phyloP scores from a whole-genome alignment of 305 asterid species.

The Ilex paraguariensis region DNA sequence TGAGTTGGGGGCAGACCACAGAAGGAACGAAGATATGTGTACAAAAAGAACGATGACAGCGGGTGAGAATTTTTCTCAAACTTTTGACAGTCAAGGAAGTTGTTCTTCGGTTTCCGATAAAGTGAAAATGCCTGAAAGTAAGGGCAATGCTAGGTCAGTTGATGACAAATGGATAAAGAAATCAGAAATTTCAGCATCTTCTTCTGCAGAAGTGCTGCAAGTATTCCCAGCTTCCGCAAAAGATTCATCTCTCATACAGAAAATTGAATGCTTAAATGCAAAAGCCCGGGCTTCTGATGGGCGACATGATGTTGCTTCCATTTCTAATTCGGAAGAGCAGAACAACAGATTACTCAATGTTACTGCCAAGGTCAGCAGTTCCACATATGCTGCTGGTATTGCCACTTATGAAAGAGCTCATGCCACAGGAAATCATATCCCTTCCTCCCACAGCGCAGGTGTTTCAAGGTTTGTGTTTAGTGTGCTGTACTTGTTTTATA shows the following conservation, averaged over 20 bases:
- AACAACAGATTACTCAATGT: slow-evolving; percentile 29
- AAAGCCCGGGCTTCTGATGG: slow-evolving; percentile 74
- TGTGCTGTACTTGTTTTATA: background rate
- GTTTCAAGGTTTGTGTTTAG: slow-evolving; percentile 46
- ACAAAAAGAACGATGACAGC: slow-evolving; percentile 27
- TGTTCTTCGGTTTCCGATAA: slow-evolving; percentile 31
- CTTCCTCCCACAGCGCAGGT: slow-evolving; percentile 29
- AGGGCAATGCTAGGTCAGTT: slow-evolving; percentile 27
- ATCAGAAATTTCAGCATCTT: slow-evolving; percentile 30
- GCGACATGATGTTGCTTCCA: slow-evolving; percentile 28
- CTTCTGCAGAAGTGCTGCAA: slow-evolving; percentile 35
- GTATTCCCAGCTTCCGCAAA: slow-evolving; percentile 33
- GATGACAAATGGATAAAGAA: slow-evolving; percentile 37
- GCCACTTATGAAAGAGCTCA: slow-evolving; percentile 24
- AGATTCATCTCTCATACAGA: slow-evolving; percentile 64
- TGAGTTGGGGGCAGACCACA: slow-evolving; percentile 85
- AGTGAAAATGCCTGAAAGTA: slow-evolving; percentile 39
- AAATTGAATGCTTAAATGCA: slow-evolving; percentile 83
- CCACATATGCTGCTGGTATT: slow-evolving; percentile 30
- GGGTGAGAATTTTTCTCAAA: slow-evolving; percentile 27
- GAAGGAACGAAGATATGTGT: slow-evolving; percentile 42
- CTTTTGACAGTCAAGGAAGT: slow-evolving; percentile 30
- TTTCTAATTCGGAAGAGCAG: slow-evolving; percentile 36
- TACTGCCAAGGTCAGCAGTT: slow-evolving; percentile 27
- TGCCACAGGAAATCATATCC: slow-evolving; percentile 25